Percentiles rank a stretch among this genome's conserved stretches.
phyloP scores from a whole-genome alignment of 495 filamentous ascomycete genomes.

The Aspergillus ellipticus region DNA sequence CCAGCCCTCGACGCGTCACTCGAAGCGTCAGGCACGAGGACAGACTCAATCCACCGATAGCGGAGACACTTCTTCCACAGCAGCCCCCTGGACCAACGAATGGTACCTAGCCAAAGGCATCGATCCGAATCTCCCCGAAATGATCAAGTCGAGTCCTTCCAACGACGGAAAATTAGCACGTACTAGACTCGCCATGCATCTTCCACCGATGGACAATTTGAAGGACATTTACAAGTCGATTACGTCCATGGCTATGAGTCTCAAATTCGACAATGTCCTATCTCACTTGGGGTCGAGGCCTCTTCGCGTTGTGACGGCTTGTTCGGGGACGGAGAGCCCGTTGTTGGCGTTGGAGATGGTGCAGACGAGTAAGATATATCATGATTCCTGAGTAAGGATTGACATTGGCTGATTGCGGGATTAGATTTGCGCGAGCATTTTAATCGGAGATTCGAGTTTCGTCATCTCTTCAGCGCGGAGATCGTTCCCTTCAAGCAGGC shows the following conservation, averaged over 20 bases:
- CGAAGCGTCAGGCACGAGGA: constrained; percentile 1
- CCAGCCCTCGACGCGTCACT: background rate
- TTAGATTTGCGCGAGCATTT: constrained; percentile 28
- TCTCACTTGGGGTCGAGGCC: constrained; percentile 33
- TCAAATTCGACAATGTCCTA: constrained; percentile 35
- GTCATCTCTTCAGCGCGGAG: constrained; percentile 75
- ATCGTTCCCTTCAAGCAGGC: constrained; percentile 76
- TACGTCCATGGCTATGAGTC: constrained; percentile 32
- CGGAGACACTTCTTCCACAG: background rate
- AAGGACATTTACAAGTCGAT: constrained; percentile 49
- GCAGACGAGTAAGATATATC: constrained; percentile 30
- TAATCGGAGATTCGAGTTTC: constrained; percentile 37
- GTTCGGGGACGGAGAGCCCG: constrained; percentile 80
- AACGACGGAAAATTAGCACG: background rate
- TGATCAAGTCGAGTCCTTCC: constrained; percentile 13
- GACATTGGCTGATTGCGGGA: background rate
- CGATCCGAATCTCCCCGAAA: constrained; percentile 16
- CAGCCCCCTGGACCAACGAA: background rate
- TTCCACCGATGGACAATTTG: constrained; percentile 46
- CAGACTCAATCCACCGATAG: background rate
- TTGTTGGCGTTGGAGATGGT: constrained; percentile 62
- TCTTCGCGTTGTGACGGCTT: constrained; percentile 70
- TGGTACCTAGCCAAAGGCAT: background rate
- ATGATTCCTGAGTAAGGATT: background rate
- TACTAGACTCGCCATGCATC: constrained; percentile 23